Evolutionary conservation across 2,329 filamentous ascomycete species (phyloP), one percentile per base, ranked within the genome.

Genomic region (Delphinella strobiligena): DNA sequence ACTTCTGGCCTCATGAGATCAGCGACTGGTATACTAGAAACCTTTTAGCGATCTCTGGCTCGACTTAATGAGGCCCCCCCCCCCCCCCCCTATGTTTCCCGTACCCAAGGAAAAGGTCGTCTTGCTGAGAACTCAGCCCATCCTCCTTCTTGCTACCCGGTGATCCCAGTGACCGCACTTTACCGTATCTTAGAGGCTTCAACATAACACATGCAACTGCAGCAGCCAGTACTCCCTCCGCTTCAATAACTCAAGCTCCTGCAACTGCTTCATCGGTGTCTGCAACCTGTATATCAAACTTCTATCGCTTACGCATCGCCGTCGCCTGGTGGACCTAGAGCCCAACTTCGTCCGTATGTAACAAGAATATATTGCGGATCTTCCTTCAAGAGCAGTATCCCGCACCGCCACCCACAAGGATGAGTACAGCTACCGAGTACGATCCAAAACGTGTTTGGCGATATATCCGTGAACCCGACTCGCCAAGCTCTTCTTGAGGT

Each of bases 1-100:
- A 49, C 34, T 53, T 47, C 36, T 54, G 52, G 52, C 49, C 47
- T 1, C 38, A 50, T 11, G 44, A 53, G 31, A 41, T 53, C 17
- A 27, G 42, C 15, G 35, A 42, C 27, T 54, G 37, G 38, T 43
- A 49, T 32, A 40, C 47, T 11, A 36, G 45, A 11, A 33, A 5
- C 37, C 43, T 3, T 50, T 46, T 22, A 48, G 50, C 24, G 49
- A 48, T 11, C 45, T 49, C 39, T 51, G 48, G 49, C 37, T 51
- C 7, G 49, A 51, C 36, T 51, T 19, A 47, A 38, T 17, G 48
- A 51, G 5, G 30, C 46, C 4, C 22, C 45, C 2, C 48, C 47
- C 0, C 47, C 46, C 4, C 22, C 45, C 2, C 48, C 47, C 0
- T 48, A 34, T 35, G 45, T 47, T 30, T 46, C 47, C 9, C 47